A percentile compares a stretch with the other conserved stretches of the same genome.
Evolutionary conservation across 2,329 filamentous ascomycete genomes (phyloP).

Genomic region (Penicillium sp.): DNA sequence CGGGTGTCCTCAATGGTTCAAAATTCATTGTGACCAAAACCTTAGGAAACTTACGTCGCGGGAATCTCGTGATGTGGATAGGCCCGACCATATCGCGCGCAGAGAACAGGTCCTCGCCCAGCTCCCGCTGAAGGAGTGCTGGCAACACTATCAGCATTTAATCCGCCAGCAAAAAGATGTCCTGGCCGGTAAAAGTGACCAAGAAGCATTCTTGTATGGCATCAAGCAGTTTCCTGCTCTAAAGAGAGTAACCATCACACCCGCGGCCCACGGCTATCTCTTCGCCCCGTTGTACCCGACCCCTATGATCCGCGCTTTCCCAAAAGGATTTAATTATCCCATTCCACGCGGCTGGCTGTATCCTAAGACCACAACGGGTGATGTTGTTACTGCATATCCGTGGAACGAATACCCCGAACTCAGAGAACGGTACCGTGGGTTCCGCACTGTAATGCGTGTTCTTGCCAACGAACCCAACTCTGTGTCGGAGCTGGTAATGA

Average conservation of each 20-base stretch:
- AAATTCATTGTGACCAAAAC: slow-evolving; percentile 13
- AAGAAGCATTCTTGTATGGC: slow-evolving; percentile 36
- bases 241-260: slow-evolving; percentile 44
- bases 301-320: slow-evolving; percentile 48
- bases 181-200: slow-evolving; percentile 31
- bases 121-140: slow-evolving; percentile 33
- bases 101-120: slow-evolving; percentile 7
- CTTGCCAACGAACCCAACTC: slow-evolving; percentile 28
- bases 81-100: slow-evolving; percentile 6
- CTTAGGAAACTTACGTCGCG: slow-evolving; percentile 1
- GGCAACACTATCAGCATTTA: slow-evolving; percentile 38
- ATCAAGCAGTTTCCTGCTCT: slow-evolving; percentile 42
- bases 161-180: slow-evolving; percentile 38
- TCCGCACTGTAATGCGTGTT: slow-evolving; percentile 31
- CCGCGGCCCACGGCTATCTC: slow-evolving; percentile 42
- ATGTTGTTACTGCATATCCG: not conserved
- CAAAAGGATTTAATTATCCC: slow-evolving; percentile 45
- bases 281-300: slow-evolving; percentile 46
- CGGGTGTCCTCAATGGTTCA: slow-evolving; percentile 6
- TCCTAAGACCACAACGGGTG: not conserved
- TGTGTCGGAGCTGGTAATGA: slow-evolving; percentile 43
- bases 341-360: slow-evolving; percentile 37
- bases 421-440: slow-evolving; percentile 36
- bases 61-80: slow-evolving; percentile 1
- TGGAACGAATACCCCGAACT: not conserved